Evolutionary conservation across 352 stramenopile genomes (phyloP).

Genomic region (Phytophthora melonis): DNA sequence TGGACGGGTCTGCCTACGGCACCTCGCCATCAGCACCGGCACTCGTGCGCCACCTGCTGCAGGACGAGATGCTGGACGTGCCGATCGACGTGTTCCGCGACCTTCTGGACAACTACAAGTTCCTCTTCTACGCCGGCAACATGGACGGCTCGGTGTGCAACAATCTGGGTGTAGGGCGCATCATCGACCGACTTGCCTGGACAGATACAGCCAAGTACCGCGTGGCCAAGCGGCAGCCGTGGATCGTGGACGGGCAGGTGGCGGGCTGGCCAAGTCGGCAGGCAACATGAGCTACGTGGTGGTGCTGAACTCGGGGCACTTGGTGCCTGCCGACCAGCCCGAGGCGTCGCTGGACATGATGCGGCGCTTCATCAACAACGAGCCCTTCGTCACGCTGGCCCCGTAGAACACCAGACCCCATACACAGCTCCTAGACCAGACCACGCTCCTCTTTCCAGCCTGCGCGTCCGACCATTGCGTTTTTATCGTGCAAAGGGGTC

Average conservation of each 20-base stretch:
- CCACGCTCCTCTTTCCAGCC: not conserved
- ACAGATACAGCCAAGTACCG: slow-evolving; percentile 74
- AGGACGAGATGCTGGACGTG: slow-evolving; percentile 84
- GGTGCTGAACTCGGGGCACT: slow-evolving; percentile 80
- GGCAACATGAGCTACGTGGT: slow-evolving; percentile 89
- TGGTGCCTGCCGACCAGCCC: slow-evolving; percentile 79
- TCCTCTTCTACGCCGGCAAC: slow-evolving; percentile 87
- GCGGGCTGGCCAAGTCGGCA: slow-evolving; percentile 74
- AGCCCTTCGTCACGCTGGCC: slow-evolving; percentile 40
- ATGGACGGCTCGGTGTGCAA: slow-evolving; percentile 88
- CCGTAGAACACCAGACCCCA: slow-evolving; percentile 18
- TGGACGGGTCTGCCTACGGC: slow-evolving; percentile 69
- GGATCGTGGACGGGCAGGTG: slow-evolving; percentile 66
- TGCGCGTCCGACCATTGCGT: slow-evolving; percentile 2
- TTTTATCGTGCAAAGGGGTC: slow-evolving; percentile 17
- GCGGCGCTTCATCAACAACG: slow-evolving; percentile 71
- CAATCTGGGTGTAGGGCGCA: slow-evolving; percentile 77
- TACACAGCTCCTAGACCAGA: slow-evolving; percentile 23
- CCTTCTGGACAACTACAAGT: slow-evolving; percentile 85
- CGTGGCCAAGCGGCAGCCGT: slow-evolving; percentile 61
- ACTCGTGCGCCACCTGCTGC: slow-evolving; percentile 74
- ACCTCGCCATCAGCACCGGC: slow-evolving; percentile 59
- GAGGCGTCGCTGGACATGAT: slow-evolving; percentile 85
- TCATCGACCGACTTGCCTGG: slow-evolving; percentile 85
- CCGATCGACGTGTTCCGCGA: slow-evolving; percentile 80